Percentiles rank a stretch among this genome's conserved stretches.
Conservation (phyloP, 2,329 filamentous ascomycete genomes). For the Tolypocladium endophyticum region DNA sequence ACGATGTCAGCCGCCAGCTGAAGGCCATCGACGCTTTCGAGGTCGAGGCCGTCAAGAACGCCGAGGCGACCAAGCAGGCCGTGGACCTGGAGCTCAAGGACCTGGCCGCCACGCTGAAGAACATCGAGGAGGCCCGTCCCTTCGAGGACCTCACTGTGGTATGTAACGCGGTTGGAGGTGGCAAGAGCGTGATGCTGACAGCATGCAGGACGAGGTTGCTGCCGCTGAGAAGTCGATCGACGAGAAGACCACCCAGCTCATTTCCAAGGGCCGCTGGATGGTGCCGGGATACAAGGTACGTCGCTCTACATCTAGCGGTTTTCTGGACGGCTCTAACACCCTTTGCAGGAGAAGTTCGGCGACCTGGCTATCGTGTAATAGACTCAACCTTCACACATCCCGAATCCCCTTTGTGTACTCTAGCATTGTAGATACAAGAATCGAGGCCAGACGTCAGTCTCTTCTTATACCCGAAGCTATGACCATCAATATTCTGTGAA, state of each 20-base stretch:
- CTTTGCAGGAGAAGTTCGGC: slow-evolving; percentile 87
- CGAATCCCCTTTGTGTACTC: slow-evolving; percentile 49
- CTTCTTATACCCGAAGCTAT: slow-evolving; percentile 19
- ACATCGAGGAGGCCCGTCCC: slow-evolving; percentile 91
- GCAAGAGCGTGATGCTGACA: slow-evolving; percentile 10
- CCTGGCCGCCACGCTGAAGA: slow-evolving; percentile 86
- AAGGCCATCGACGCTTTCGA: slow-evolving; percentile 98
- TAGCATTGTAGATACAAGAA: slow-evolving; percentile 60
- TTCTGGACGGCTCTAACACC: slow-evolving; percentile 30
- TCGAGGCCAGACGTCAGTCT: slow-evolving; percentile 20
- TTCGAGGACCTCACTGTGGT: slow-evolving; percentile 97
- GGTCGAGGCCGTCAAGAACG: slow-evolving; percentile 92
- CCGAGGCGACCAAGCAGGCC: slow-evolving; percentile 90
- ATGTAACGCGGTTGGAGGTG: slow-evolving; percentile 35
- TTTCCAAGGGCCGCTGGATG: slow-evolving; percentile 96
- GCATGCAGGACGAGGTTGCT: slow-evolving; percentile 76
- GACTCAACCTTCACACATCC: slow-evolving; percentile 23
- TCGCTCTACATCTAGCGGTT: slow-evolving; percentile 1
- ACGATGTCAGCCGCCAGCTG: slow-evolving; percentile 87
- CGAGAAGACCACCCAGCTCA: slow-evolving; percentile 88
- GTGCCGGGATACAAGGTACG: slow-evolving; percentile 97
- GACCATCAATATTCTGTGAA: slow-evolving; percentile 3
- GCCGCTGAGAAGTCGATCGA: slow-evolving; percentile 93
- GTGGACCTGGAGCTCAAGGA: slow-evolving; percentile 93
- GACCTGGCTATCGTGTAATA: slow-evolving; percentile 88